These are phyloP conservation scores for Dothistroma septosporum DNA, from an alignment of 2,329 filamentous ascomycete species.

Conservation along the genomic window DNA sequence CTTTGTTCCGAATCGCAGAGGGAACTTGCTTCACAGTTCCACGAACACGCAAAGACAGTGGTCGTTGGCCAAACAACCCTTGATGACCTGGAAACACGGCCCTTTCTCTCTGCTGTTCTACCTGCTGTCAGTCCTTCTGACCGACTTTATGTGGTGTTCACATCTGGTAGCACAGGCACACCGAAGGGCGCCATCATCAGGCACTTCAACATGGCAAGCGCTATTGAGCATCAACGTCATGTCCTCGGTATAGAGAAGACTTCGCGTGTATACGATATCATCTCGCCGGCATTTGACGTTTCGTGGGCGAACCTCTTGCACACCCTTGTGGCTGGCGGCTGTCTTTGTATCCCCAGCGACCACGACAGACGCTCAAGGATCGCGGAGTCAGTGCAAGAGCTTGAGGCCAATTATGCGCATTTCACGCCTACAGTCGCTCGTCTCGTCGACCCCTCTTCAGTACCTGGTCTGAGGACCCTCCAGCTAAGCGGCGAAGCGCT, in stretches of 20 bases:
- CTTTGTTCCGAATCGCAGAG: no score
- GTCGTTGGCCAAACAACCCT: no score
- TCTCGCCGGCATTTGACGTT: constrained; percentile 2
- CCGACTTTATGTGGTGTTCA: constrained; percentile 13
- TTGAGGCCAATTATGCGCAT: constrained; percentile 40
- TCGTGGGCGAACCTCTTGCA: constrained; percentile 2
- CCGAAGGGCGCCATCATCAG: constrained; percentile 16
- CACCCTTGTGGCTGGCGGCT: constrained; percentile 13
- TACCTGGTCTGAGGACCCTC: constrained; percentile 22
- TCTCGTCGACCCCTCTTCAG: constrained; percentile 43
- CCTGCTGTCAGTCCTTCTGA: not conserved
- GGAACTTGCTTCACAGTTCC: no score
- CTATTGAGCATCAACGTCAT: not conserved
- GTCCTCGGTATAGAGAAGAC: not conserved
- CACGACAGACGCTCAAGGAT: constrained; percentile 28
- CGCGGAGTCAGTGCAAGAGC: constrained; percentile 25
- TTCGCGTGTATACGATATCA: constrained; percentile 2
- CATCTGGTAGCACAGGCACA: constrained; percentile 14
- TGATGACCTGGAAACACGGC: no score
- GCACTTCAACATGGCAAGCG: constrained; percentile 12
- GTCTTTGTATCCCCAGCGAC: constrained; percentile 37
- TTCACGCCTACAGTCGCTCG: constrained; percentile 55
- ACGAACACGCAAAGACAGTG: no score
- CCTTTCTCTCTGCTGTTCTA: no score
- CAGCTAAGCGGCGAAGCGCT: constrained; percentile 8